These are phyloP conservation scores for Hanseniaspora occidentalis DNA, from an alignment of 805 yeast genomes.

Conservation along the genomic window DNA sequence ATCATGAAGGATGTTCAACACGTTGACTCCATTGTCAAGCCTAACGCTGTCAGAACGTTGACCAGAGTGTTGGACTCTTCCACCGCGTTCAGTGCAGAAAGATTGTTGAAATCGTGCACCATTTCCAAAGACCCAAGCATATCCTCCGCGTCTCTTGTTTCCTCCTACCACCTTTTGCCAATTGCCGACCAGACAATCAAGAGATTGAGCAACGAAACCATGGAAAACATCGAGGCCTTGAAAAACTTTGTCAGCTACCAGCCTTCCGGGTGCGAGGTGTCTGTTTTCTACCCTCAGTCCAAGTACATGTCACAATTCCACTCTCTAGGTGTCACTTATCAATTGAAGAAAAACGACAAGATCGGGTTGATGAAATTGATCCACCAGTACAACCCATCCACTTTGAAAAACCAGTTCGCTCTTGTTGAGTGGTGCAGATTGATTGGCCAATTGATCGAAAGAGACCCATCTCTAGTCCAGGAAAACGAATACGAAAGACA, in stretches of 20 bases:
- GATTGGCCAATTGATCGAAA: conserved; percentile 57
- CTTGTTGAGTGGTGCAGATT: conserved; percentile 68
- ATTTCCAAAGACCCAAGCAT: conserved; percentile 83
- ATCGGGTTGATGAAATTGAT: conserved; percentile 89
- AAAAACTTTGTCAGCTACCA: background rate
- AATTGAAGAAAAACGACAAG: conserved; percentile 78
- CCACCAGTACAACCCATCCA: conserved; percentile 51
- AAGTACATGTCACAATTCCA: conserved; percentile 87
- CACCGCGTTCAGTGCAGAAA: conserved; percentile 86
- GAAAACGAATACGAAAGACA: conserved; percentile 26
- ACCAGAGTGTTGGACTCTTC: conserved; percentile 80
- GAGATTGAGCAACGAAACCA: conserved; percentile 88
- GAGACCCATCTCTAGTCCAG: conserved; percentile 49
- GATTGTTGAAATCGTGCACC: conserved; percentile 82
- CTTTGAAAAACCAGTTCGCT: conserved; percentile 71
- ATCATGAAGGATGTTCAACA: conserved; percentile 96
- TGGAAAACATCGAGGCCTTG: conserved; percentile 63
- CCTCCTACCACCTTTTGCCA: conserved; percentile 82
- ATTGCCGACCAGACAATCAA: conserved; percentile 85
- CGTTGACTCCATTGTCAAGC: conserved; percentile 75
- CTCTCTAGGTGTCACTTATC: conserved; percentile 83
- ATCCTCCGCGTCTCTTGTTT: conserved; percentile 86
- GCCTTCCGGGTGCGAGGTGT: conserved; percentile 22
- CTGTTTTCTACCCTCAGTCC: conserved; percentile 32
- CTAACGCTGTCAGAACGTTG: conserved; percentile 88